Percentiles rank a stretch among this genome's conserved stretches.
phyloP scores from a whole-genome alignment of 768 basidiomycete genomes.

The Pisolithus microcarpus region DNA sequence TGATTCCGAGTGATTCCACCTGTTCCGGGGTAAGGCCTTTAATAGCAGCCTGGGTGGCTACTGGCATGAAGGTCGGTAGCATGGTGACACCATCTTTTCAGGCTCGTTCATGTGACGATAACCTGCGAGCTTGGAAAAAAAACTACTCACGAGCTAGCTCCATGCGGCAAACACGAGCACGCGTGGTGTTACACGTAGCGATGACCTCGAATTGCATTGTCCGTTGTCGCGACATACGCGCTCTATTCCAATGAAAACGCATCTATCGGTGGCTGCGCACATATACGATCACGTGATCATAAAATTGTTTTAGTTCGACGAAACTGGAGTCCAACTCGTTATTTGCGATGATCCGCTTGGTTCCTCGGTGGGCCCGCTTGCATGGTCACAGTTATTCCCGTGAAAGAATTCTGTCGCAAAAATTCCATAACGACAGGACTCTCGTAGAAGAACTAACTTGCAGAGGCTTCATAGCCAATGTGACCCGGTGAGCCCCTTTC shows the following conservation, averaged over 20 bases:
- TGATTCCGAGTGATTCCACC: slow-evolving; percentile 73
- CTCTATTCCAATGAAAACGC: neutral
- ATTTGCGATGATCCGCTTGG: slow-evolving; percentile 16
- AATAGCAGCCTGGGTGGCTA: slow-evolving; percentile 87
- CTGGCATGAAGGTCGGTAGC: slow-evolving; percentile 90
- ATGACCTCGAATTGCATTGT: slow-evolving; percentile 77
- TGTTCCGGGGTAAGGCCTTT: slow-evolving; percentile 87
- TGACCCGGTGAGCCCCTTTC: slow-evolving; percentile 26
- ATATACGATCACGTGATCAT: too few species aligned
- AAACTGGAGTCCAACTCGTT: neutral
- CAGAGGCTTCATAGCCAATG: slow-evolving; percentile 29
- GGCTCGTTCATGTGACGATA: neutral
- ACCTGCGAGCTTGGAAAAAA: neutral
- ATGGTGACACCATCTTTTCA: slow-evolving; percentile 67
- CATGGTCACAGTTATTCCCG: neutral
- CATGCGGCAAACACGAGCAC: slow-evolving; percentile 82
- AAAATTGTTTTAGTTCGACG: too few species aligned
- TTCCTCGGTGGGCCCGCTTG: slow-evolving; percentile 12
- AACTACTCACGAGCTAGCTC: slow-evolving; percentile 59
- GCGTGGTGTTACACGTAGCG: slow-evolving; percentile 74
- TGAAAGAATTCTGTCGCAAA: slow-evolving; percentile 5
- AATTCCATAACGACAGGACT: slow-evolving; percentile 14
- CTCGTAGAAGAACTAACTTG: slow-evolving; percentile 28
- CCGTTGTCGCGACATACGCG: neutral
- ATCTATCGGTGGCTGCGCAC: too few species aligned